Evolutionary conservation across 352 stramenopile genomes (phyloP).

Genomic region (Aphanomyces astaci): DNA sequence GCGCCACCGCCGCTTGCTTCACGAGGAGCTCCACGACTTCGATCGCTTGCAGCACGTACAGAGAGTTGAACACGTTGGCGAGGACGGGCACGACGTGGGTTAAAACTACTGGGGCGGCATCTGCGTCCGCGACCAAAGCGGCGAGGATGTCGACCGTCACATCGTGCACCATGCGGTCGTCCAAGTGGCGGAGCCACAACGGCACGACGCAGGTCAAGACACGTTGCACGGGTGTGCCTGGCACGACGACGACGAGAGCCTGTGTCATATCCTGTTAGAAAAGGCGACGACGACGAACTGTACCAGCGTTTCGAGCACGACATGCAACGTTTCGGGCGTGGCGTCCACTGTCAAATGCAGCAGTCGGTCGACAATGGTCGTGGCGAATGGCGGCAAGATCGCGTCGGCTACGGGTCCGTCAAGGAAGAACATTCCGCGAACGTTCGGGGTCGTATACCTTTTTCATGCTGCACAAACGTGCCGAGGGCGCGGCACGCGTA

Average conservation of each 20-base stretch:
- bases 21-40: conserved; percentile 68
- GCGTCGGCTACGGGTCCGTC: conserved; percentile 25
- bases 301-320: conserved; percentile 67
- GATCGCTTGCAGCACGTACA: conserved; percentile 31
- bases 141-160: conserved; percentile 9
- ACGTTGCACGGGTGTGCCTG: background rate
- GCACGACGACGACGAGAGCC: conserved; percentile 1
- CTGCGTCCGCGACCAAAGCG: background rate
- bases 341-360: conserved; percentile 48
- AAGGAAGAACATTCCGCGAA: no score
- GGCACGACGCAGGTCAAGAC: background rate
- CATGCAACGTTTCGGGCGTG: conserved; percentile 66
- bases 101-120: background rate
- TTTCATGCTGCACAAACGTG: conserved; percentile 53
- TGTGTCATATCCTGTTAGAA: background rate
- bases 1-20: conserved; percentile 36
- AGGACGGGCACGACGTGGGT: background rate
- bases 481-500: conserved; percentile 72
- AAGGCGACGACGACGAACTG: background rate
- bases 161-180: conserved; percentile 19
- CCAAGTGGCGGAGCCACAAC: background rate
- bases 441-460: no score
- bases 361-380: conserved; percentile 48
- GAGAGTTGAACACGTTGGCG: background rate
- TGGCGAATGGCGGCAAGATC: conserved; percentile 42